Evolutionary conservation across 2,329 filamentous ascomycete species (phyloP).

Genomic region (Fusarium sp.): DNA sequence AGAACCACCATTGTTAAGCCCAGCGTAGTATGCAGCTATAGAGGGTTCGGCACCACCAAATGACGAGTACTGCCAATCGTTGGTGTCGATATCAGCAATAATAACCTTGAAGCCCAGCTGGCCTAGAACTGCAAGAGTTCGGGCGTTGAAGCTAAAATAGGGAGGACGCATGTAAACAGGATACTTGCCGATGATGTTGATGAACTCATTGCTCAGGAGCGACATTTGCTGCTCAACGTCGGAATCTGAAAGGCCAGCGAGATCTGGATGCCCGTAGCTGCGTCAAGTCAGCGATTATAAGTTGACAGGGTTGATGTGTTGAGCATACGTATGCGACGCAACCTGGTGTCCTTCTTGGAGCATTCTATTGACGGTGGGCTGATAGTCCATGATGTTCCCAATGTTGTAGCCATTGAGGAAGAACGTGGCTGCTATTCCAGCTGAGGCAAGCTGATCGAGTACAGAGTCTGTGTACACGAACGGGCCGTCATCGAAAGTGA

Average conservation of each 20-base stretch:
- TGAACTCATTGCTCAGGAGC: background rate
- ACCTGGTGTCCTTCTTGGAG: slow-evolving; percentile 10
- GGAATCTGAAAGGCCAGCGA: background rate
- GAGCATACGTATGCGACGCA: slow-evolving; percentile 9
- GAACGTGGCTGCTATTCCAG: slow-evolving; percentile 5
- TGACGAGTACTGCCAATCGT: slow-evolving; percentile 14
- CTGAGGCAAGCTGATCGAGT: slow-evolving; percentile 15
- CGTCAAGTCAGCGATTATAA: background rate
- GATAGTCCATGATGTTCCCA: slow-evolving; percentile 12
- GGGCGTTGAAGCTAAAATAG: slow-evolving; percentile 16
- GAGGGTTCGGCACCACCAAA: slow-evolving; percentile 2
- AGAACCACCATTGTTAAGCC: slow-evolving; percentile 1
- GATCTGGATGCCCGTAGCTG: slow-evolving; percentile 12
- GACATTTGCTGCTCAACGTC: slow-evolving; percentile 20
- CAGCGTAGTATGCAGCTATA: background rate
- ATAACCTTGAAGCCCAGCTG: slow-evolving; percentile 14
- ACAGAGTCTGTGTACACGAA: slow-evolving; percentile 13
- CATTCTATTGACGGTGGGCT: slow-evolving; percentile 9
- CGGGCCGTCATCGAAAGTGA: slow-evolving; percentile 20
- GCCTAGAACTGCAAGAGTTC: slow-evolving; percentile 4
- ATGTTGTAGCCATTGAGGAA: slow-evolving; percentile 12
- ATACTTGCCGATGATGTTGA: slow-evolving; percentile 12
- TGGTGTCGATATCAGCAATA: slow-evolving; percentile 27
- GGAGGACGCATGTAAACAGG: slow-evolving; percentile 22
- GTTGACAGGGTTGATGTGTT: rapidly evolving